phyloP scores from a whole-genome alignment of 2,329 filamentous ascomycete species.

The Trichoderma sp. region DNA sequence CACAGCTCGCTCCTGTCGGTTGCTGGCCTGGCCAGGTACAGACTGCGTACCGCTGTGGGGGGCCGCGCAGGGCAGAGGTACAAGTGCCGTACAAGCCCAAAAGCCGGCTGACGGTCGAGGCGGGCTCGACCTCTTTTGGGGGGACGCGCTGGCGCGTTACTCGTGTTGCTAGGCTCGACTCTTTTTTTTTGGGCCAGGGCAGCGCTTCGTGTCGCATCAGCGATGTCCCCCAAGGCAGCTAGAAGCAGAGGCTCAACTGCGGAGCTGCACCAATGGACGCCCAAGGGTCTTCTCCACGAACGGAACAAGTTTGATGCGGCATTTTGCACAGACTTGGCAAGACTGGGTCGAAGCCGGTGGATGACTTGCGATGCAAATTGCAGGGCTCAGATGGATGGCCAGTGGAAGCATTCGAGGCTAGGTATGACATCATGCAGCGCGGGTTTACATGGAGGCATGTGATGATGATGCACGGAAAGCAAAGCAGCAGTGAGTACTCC shows the following conservation, averaged over 20 bases:
- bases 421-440: constrained; percentile 4
- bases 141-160: constrained; percentile 25
- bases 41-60: no score
- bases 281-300: not conserved
- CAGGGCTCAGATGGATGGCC: not conserved
- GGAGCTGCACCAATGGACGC: not conserved
- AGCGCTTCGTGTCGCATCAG: constrained; percentile 13
- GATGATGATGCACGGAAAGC: not conserved
- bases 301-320: constrained; percentile 25
- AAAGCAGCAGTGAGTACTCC: not conserved
- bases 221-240: not conserved
- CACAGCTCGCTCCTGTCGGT: no score
- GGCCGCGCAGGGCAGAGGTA: no score
- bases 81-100: no score
- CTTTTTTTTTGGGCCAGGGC: not conserved
- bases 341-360: no score
- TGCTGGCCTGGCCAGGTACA: no score
- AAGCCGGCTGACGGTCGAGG: no score
- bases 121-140: no score
- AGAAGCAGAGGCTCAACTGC: not conserved
- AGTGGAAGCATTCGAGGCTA: not conserved
- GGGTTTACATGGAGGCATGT: not conserved
- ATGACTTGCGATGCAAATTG: not conserved
- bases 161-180: not conserved
- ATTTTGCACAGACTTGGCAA: no score